These are phyloP conservation scores for Salix viminalis DNA, from an alignment of 345 rosid genomes.

Conservation along the genomic window DNA sequence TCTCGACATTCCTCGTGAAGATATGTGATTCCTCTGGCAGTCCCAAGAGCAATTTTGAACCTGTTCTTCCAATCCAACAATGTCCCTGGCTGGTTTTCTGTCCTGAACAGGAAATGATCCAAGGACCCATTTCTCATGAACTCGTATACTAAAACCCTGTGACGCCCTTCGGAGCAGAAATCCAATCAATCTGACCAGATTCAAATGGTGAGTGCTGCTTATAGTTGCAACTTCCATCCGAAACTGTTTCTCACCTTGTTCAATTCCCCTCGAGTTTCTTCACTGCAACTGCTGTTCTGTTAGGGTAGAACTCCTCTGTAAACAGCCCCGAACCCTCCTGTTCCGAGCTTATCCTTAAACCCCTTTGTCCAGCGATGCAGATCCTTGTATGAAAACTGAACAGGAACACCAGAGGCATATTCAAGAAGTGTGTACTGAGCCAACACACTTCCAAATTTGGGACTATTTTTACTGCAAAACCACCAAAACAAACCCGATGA, in stretches of 20 bases:
- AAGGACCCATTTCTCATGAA: constrained; percentile 19
- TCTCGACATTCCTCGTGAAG: constrained; percentile 27
- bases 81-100: background rate
- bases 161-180: constrained; percentile 24
- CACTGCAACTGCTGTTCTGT: constrained; percentile 14
- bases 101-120: constrained; percentile 5
- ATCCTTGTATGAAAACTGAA: constrained; percentile 20
- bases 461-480: constrained; percentile 40
- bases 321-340: constrained; percentile 18
- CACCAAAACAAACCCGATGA: constrained; percentile 48
- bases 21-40: constrained; percentile 22
- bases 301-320: constrained; percentile 12
- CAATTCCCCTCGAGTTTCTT: constrained; percentile 20
- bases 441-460: constrained; percentile 35
- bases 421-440: constrained; percentile 48
- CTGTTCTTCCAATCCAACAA: constrained; percentile 4
- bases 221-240: constrained; percentile 22
- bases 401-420: constrained; percentile 52
- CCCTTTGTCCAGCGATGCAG: constrained; percentile 10
- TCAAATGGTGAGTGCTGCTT: constrained; percentile 25
- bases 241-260: constrained; percentile 24
- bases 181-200: constrained; percentile 17
- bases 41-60: constrained; percentile 16
- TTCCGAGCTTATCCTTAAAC: constrained; percentile 25
- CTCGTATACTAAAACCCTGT: constrained; percentile 19